Evolutionary conservation across 495 filamentous ascomycete species (phyloP).

Genomic region (Lophium mytilinum): DNA sequence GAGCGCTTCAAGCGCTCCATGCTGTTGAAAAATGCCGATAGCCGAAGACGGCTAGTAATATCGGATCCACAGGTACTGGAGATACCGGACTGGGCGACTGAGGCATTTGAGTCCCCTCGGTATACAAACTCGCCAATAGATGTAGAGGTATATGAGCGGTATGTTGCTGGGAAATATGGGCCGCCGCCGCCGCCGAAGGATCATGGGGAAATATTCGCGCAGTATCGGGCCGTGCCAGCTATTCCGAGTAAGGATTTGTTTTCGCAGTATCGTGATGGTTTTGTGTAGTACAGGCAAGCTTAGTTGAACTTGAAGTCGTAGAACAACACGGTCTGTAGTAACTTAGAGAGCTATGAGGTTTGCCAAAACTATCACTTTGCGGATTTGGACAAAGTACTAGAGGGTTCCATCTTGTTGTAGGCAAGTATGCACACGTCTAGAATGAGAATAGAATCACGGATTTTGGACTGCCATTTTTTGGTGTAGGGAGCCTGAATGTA

Average conservation of each 20-base stretch:
- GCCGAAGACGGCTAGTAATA: conserved; percentile 1
- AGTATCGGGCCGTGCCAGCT: background rate
- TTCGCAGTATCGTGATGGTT: conserved; percentile 1
- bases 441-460: too few species aligned
- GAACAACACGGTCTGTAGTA: too few species aligned
- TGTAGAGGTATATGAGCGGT: conserved; percentile 7
- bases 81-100: conserved; percentile 22
- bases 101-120: conserved; percentile 7
- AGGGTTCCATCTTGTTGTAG: too few species aligned
- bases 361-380: too few species aligned
- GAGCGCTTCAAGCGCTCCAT: conserved; percentile 2
- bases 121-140: background rate
- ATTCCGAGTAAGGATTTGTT: conserved; percentile 3
- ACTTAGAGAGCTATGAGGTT: too few species aligned
- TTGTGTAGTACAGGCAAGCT: too few species aligned
- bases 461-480: too few species aligned
- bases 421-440: too few species aligned
- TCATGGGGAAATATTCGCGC: conserved; percentile 12
- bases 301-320: too few species aligned
- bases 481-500: too few species aligned
- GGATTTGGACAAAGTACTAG: too few species aligned
- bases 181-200: conserved; percentile 21
- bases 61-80: conserved; percentile 12
- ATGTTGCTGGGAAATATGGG: conserved; percentile 13
- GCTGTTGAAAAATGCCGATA: background rate